A percentile compares a stretch with the other conserved stretches of the same genome.
Evolutionary conservation across 208 protist species (phyloP).

Genomic region (Acanthamoeba healyi): DNA sequence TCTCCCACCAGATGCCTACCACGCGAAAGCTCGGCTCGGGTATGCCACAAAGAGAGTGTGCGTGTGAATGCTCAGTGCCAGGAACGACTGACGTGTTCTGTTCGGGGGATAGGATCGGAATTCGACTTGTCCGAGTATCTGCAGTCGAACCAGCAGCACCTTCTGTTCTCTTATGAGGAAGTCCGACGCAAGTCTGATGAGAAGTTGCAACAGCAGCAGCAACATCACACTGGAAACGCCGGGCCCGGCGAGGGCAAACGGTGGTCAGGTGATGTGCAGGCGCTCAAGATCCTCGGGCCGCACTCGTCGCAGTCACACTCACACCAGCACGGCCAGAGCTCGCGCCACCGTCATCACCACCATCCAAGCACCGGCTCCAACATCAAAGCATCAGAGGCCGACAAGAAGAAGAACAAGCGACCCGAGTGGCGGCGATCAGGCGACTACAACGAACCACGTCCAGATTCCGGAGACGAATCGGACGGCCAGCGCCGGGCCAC

Average conservation of each 20-base stretch:
- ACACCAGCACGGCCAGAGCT: neutral
- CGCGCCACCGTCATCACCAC: neutral
- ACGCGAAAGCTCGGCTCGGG: neutral
- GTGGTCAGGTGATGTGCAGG: neutral
- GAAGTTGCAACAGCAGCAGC: neutral
- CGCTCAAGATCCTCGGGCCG: conserved; percentile 25
- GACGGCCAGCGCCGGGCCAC: neutral
- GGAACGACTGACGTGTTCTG: neutral
- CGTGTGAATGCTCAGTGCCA: neutral
- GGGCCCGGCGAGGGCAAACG: neutral
- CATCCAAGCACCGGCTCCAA: no score
- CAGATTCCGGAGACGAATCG: neutral
- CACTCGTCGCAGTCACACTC: neutral
- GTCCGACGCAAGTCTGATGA: conserved; percentile 39
- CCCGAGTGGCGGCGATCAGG: neutral
- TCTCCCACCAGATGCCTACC: neutral
- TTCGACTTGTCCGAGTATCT: conserved; percentile 55
- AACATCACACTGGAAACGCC: neutral
- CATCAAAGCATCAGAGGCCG: neutral
- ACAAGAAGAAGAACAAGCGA: neutral
- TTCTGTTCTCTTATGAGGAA: conserved; percentile 32
- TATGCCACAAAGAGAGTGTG: neutral
- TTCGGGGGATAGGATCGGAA: neutral
- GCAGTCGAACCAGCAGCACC: conserved; percentile 55
- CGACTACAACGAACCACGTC: neutral